phyloP scores from a whole-genome alignment of 495 filamentous ascomycete genomes.

The Pseudomonodictys pantanalensis region DNA sequence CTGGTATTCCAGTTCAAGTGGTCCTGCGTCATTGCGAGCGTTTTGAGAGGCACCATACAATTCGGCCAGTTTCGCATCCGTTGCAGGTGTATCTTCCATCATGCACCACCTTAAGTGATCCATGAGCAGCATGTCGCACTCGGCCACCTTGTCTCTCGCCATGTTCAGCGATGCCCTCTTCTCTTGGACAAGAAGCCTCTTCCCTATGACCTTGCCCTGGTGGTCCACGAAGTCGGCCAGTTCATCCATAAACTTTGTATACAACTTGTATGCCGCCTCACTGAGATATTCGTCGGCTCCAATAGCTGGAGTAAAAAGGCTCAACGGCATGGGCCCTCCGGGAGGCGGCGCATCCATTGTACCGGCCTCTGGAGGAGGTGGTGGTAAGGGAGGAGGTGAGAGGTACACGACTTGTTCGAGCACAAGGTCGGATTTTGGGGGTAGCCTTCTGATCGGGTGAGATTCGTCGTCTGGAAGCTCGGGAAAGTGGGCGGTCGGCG shows the following conservation, averaged over 20 bases:
- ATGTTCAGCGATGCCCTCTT: slow-evolving; percentile 4
- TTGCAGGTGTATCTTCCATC: neutral
- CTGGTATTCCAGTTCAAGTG: slow-evolving; percentile 33
- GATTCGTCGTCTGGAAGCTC: neutral
- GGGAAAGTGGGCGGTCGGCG: neutral
- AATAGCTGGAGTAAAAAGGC: neutral
- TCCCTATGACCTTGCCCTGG: slow-evolving; percentile 14
- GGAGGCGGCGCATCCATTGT: neutral
- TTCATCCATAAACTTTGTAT: slow-evolving; percentile 28
- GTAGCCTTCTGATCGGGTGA: neutral
- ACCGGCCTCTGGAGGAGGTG: neutral
- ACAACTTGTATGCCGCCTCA: slow-evolving; percentile 3
- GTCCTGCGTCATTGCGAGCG: slow-evolving; percentile 24
- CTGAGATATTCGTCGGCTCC: slow-evolving; percentile 1
- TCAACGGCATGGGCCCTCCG: neutral
- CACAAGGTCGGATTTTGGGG: too few relatives aligned
- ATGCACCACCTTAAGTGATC: slow-evolving; percentile 15
- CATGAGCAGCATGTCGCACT: slow-evolving; percentile 11
- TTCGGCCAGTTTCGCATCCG: slow-evolving; percentile 5
- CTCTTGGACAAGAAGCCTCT: slow-evolving; percentile 19
- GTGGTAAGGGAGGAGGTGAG: neutral
- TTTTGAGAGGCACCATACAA: slow-evolving; percentile 7
- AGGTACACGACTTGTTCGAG: too few relatives aligned
- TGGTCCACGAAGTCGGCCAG: slow-evolving; percentile 16
- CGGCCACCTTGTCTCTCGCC: slow-evolving; percentile 6